Conservation (phyloP, 306 rosid species). For the Cicer pinnatifidum region DNA sequence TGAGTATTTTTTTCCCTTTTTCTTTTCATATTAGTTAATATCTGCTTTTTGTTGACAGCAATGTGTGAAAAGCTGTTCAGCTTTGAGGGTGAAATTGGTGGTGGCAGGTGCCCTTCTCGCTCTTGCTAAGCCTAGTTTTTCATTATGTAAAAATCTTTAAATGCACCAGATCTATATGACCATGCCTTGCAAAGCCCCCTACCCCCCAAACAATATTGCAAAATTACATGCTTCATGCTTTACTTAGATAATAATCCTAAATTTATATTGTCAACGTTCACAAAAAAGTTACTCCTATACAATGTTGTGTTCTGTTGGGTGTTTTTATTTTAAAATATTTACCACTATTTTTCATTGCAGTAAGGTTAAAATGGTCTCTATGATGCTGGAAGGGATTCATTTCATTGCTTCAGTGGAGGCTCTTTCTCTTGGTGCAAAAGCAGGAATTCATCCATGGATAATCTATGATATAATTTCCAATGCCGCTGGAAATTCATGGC, state of each 20-base stretch:
- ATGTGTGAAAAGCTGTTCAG: constrained; percentile 82
- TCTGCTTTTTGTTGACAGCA: constrained; percentile 62
- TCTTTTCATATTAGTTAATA: constrained; percentile 33
- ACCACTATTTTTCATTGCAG: constrained; percentile 53
- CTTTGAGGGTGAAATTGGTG: constrained; percentile 90
- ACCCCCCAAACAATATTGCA: background rate
- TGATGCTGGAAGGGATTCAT: constrained; percentile 87
- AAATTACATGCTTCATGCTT: constrained; percentile 29
- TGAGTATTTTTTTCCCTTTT: background rate
- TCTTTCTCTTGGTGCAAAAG: constrained; percentile 77
- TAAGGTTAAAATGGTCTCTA: constrained; percentile 69
- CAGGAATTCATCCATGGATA: constrained; percentile 88
- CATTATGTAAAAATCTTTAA: constrained; percentile 31
- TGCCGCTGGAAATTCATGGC: constrained; percentile 98
- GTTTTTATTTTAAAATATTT: constrained; percentile 29
- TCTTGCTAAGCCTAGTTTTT: constrained; percentile 37
- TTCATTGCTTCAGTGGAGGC: constrained; percentile 88
- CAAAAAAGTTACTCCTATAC: constrained; percentile 14
- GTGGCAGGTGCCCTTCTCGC: constrained; percentile 73
- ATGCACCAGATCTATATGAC: constrained; percentile 6
- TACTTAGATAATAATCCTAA: constrained; percentile 16
- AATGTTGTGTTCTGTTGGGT: constrained; percentile 29
- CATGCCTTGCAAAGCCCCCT: constrained; percentile 1
- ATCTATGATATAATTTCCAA: constrained; percentile 88
- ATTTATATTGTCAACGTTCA: background rate